These are phyloP conservation scores for Melanogaster broomeanus DNA, from an alignment of 768 basidiomycete genomes.

Conservation along the genomic window DNA sequence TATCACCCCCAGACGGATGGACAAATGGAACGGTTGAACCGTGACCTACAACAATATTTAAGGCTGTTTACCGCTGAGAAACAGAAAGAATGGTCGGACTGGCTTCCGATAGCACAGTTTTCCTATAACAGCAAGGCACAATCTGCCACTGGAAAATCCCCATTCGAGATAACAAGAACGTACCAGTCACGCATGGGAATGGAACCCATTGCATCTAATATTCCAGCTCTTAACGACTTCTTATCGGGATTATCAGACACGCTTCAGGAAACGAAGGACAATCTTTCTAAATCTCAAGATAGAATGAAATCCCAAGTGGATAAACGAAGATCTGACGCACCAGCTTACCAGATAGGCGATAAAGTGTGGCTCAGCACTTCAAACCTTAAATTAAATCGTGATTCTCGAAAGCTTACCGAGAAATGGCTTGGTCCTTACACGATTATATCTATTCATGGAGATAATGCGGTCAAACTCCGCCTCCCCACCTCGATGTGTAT, in stretches of 20 bases:
- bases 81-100: no score
- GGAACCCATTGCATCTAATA: neutral
- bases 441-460: conserved; percentile 18
- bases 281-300: no score
- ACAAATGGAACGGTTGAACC: no score
- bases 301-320: no score
- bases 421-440: conserved; percentile 20
- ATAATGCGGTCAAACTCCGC: neutral
- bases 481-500: no score
- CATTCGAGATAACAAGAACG: conserved; percentile 14
- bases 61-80: no score
- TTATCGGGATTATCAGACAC: no score
- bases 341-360: conserved; percentile 18
- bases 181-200: conserved; percentile 15
- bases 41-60: no score
- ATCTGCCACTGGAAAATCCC: conserved; percentile 29
- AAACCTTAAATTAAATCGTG: conserved; percentile 18
- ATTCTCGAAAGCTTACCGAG: conserved; percentile 23
- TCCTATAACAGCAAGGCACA: conserved; percentile 34
- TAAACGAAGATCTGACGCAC: no score
- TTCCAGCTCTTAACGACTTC: no score
- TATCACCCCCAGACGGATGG: no score
- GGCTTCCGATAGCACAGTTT: conserved; percentile 15
- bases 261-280: no score
- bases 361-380: conserved; percentile 23